These are phyloP conservation scores for Inonotus obliquus DNA, from an alignment of 1,284 basidiomycete genomes.

Conservation along the genomic window DNA sequence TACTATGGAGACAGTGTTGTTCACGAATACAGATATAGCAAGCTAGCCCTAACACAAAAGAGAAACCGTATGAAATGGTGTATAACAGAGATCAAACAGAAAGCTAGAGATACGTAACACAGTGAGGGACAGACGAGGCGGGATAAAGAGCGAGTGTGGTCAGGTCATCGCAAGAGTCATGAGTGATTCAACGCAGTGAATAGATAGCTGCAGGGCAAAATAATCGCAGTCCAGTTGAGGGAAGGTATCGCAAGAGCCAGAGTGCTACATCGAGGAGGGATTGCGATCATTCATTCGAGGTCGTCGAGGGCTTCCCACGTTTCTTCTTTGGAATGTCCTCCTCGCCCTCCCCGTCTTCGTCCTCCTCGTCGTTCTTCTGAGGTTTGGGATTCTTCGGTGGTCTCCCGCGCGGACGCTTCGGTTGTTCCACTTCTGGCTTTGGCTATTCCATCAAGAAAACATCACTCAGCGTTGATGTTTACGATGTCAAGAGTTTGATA, in stretches of 20 bases:
- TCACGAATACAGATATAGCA: slow-evolving; percentile 13
- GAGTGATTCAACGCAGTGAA: slow-evolving; percentile 4
- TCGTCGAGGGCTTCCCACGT: slow-evolving; percentile 20
- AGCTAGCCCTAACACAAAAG: slow-evolving; percentile 1
- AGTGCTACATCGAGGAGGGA: not conserved
- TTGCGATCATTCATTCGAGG: slow-evolving; percentile 12
- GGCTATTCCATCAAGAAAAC: slow-evolving; percentile 49
- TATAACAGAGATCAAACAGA: slow-evolving; percentile 7
- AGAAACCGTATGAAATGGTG: slow-evolving; percentile 3
- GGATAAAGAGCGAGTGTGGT: not conserved
- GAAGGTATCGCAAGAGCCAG: slow-evolving; percentile 9
- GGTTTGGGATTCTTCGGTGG: slow-evolving; percentile 65
- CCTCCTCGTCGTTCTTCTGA: slow-evolving; percentile 39
- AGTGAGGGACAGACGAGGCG: slow-evolving; percentile 1
- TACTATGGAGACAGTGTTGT: slow-evolving; percentile 15
- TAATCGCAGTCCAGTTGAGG: slow-evolving; percentile 4
- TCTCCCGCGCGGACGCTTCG: slow-evolving; percentile 58
- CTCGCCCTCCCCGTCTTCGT: slow-evolving; percentile 54
- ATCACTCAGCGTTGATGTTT: not conserved
- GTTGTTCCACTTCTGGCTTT: slow-evolving; percentile 38
- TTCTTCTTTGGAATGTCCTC: slow-evolving; percentile 68
- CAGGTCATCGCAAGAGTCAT: slow-evolving; percentile 9
- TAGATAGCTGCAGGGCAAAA: slow-evolving; percentile 8
- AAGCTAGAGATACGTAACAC: slow-evolving; percentile 12
- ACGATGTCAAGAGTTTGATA: not conserved